Conservation (phyloP, 208 protist species). For the Acanthamoeba royreba region DNA sequence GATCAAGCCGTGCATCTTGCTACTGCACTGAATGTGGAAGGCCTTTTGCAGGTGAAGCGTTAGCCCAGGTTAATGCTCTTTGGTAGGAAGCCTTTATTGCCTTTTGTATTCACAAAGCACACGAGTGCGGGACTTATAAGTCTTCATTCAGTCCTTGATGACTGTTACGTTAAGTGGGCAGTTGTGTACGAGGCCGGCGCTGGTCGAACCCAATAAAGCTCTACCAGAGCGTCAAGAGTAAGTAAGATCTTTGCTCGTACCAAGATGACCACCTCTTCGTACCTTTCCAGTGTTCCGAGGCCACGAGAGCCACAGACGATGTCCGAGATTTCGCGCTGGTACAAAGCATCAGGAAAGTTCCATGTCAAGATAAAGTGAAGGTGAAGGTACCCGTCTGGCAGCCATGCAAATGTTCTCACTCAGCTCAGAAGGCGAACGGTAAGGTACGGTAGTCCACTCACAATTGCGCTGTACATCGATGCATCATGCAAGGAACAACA, state of each 20-base stretch:
- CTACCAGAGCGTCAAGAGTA: background rate
- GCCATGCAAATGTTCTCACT: slow-evolving; percentile 15
- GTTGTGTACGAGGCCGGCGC: slow-evolving; percentile 13
- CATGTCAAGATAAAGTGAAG: background rate
- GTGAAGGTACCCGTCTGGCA: background rate
- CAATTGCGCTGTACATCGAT: background rate
- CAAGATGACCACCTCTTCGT: background rate
- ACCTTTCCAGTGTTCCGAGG: background rate
- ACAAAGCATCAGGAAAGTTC: background rate
- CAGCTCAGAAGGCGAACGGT: background rate
- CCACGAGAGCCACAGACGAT: background rate
- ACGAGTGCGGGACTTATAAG: too few species aligned
- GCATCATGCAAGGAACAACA: background rate
- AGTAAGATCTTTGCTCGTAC: background rate
- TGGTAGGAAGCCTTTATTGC: too few species aligned
- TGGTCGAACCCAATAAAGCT: background rate
- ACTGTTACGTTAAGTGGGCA: background rate
- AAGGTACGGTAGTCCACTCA: background rate
- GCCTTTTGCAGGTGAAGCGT: background rate
- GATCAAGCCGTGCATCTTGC: background rate
- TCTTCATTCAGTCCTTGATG: background rate
- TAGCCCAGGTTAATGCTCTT: too few species aligned
- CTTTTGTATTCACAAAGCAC: too few species aligned
- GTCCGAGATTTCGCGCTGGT: background rate
- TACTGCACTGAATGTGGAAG: background rate